Evolutionary conservation across 192 early-diverging fungal species (phyloP), one percentile per base, ranked within the genome.

Genomic region (Linnemannia exigua): DNA sequence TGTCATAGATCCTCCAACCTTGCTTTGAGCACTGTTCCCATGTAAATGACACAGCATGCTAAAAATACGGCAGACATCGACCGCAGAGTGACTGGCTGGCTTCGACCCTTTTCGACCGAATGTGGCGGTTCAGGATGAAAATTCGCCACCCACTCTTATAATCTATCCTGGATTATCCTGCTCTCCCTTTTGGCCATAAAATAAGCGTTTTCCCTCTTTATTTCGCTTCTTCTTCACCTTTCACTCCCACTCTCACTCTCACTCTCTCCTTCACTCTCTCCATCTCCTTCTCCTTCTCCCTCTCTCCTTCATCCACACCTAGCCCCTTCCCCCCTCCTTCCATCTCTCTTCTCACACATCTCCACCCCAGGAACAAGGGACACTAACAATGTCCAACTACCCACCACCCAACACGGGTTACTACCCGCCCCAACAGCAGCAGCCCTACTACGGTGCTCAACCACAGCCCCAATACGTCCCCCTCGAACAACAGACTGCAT

Each of bases 401-500:
- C 70, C 74, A 6, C 80, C 80, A 38, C 75, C 66, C 22, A 41
- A 52, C 54, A 67, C 58, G 12, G 31, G 44, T 50, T 47, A 37
- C 44, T 86, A 86, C 70, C 84, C 77, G 3, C 77, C 84, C 25
- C 46, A 58, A 38, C 82, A 76, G 44, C 68, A 33, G 28, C 68
- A 61, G 19, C 67, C 66, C 25, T 52, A 44, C 14, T 84, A 84
- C 44, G 81, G 75, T 15, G 83, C 77, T 35, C 84, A 87, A 36
- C 79, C 74, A 22, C 79, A 77, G 33, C 85, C 79, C 28, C 41
- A 81, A 37, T 82, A 82, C 46, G 77, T 75, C 37, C 80, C 77
- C 16, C 69, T 41, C 35, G 68, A 74, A 44, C 84, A 75, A 28
- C 70, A 75, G 28, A 69, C 54, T 5, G 67, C 84, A 22, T 80